Percentiles rank a stretch among this genome's conserved stretches.
Conservation (phyloP, 106 monocot genomes). For the Triglochin maritima region DNA sequence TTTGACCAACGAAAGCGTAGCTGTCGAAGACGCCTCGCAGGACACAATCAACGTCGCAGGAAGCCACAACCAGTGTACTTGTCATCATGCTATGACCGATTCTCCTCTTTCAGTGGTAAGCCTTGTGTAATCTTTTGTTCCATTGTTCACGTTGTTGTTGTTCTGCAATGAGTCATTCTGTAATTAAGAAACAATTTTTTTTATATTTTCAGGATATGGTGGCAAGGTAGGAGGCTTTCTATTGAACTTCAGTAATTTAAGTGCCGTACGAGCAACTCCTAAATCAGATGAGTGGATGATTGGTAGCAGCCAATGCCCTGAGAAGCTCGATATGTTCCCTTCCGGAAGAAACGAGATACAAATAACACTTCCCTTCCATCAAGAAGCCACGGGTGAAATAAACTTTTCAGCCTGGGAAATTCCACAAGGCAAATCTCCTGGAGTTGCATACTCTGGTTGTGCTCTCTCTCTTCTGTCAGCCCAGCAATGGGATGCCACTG, state of each 20-base stretch:
- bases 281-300: conserved; percentile 12
- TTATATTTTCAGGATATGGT: conserved; percentile 20
- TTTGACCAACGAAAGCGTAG: conserved; percentile 72
- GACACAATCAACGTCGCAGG: conserved; percentile 46
- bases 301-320: conserved; percentile 5
- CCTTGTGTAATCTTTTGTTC: neutral
- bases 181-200: neutral
- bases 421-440: conserved; percentile 32
- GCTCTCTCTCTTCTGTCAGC: conserved; percentile 99
- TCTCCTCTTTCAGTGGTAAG: conserved; percentile 47
- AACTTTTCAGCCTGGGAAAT: conserved; percentile 19
- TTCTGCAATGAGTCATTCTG: neutral
- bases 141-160: neutral
- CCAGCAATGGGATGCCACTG: conserved; percentile 40
- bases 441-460: conserved; percentile 71
- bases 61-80: conserved; percentile 47
- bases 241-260: conserved; percentile 34
- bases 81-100: conserved; percentile 35
- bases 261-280: conserved; percentile 30
- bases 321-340: neutral
- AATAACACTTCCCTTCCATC: conserved; percentile 10
- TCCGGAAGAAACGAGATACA: neutral
- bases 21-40: conserved; percentile 54
- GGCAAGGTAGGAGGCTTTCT: conserved; percentile 38
- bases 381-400: conserved; percentile 2